phyloP scores from a whole-genome alignment of 805 yeast genomes.

The Nakazawaea pomicola region DNA sequence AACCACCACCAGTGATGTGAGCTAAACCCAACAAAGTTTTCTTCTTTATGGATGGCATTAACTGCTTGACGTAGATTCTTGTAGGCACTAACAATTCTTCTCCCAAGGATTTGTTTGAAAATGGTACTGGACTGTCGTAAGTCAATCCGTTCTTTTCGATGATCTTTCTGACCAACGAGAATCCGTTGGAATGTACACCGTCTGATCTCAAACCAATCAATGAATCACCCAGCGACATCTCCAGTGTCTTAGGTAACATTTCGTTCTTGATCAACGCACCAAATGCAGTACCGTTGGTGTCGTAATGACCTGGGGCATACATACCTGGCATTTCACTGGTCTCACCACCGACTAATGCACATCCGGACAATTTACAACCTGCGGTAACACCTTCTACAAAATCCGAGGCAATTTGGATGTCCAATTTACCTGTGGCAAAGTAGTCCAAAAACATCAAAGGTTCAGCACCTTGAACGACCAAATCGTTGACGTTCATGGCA shows the following conservation, averaged over 20 bases:
- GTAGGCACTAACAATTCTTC: constrained; percentile 87
- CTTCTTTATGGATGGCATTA: constrained; percentile 67
- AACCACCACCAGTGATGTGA: constrained; percentile 98
- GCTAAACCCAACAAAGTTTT: constrained; percentile 81
- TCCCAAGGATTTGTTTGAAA: constrained; percentile 76
- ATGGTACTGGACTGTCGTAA: constrained; percentile 79
- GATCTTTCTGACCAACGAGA: constrained; percentile 88
- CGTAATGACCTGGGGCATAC: constrained; percentile 93
- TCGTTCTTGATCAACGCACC: constrained; percentile 84
- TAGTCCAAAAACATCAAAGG: constrained; percentile 93
- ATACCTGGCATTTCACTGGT: constrained; percentile 99
- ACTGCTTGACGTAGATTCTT: constrained; percentile 87
- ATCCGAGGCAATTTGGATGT: constrained; percentile 74
- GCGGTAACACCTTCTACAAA: constrained; percentile 95
- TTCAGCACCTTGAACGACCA: constrained; percentile 98
- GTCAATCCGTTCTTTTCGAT: constrained; percentile 69
- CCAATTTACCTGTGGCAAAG: constrained; percentile 92
- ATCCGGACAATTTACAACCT: constrained; percentile 91
- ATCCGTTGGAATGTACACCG: constrained; percentile 97
- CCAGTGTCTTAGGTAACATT: constrained; percentile 65
- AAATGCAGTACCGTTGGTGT: constrained; percentile 96
- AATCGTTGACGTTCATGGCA: constrained; percentile 98
- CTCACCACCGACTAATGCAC: constrained; percentile 99
- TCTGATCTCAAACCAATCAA: constrained; percentile 83
- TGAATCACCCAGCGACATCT: constrained; percentile 76